phyloP scores from a whole-genome alignment of 306 rosid species.

The Cicer bijugum region DNA sequence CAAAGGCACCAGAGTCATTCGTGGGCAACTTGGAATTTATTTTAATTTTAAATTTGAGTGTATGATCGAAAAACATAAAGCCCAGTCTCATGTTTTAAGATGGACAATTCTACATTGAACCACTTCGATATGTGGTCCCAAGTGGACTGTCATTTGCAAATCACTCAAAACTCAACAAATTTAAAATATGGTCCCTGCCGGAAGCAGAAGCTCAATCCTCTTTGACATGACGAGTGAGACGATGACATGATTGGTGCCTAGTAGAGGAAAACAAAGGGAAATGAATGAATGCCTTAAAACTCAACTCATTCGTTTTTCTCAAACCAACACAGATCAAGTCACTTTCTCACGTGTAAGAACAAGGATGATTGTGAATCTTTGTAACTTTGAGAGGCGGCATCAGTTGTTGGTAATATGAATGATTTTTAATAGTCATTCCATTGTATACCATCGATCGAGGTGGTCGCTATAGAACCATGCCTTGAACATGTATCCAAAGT shows the following conservation, averaged over 20 bases:
- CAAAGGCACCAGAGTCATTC: constrained; percentile 23
- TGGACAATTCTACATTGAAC: neutral
- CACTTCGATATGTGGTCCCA: neutral
- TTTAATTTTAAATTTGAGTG: neutral
- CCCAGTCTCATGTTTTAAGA: neutral
- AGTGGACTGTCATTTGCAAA: neutral
- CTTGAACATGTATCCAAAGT: neutral
- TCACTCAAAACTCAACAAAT: constrained; percentile 1
- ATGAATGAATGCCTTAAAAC: neutral
- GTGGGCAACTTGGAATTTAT: neutral
- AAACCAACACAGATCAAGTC: neutral
- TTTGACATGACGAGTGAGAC: neutral
- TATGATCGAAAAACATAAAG: neutral
- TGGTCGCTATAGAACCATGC: neutral
- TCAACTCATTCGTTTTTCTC: neutral
- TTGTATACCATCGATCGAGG: neutral
- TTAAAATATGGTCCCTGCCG: neutral
- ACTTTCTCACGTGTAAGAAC: neutral
- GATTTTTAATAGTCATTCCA: neutral
- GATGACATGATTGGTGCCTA: too few species aligned
- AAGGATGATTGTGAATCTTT: too few species aligned
- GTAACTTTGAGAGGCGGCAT: neutral
- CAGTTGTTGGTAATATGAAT: neutral
- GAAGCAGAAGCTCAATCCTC: neutral
- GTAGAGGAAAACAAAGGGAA: neutral